phyloP scores from a whole-genome alignment of 2,329 filamentous ascomycete genomes.

The Venturia oleaginea region DNA sequence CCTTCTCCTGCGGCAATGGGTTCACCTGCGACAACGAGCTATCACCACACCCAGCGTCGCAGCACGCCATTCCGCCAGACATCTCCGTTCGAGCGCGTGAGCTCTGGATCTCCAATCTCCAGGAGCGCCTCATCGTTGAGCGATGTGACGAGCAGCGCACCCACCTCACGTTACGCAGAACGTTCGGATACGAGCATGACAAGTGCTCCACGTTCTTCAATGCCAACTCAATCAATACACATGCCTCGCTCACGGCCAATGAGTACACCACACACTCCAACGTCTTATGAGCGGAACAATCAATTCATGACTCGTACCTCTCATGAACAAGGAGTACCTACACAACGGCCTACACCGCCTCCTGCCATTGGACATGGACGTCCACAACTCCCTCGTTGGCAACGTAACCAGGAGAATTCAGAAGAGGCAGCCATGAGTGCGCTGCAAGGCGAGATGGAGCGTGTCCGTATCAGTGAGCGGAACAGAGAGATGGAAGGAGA shows the following conservation, averaged over 20 bases:
- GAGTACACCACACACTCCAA: not conserved
- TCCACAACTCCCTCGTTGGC: not conserved
- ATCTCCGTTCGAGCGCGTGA: not conserved
- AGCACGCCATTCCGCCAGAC: not conserved
- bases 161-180: not conserved
- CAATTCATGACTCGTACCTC: not conserved
- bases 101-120: not conserved
- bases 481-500: not conserved
- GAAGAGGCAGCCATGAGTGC: constrained; percentile 9
- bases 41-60: not conserved
- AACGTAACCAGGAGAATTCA: constrained; percentile 12
- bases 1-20: not conserved
- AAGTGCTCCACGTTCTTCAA: not conserved
- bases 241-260: constrained; percentile 1
- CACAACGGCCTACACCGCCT: constrained; percentile 2
- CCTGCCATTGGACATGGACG: constrained; percentile 7
- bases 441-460: not conserved
- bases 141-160: not conserved
- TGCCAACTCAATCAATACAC: not conserved
- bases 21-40: not conserved
- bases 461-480: not conserved
- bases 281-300: not conserved
- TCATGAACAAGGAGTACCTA: not conserved
- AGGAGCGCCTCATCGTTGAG: not conserved
- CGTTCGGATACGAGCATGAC: not conserved